A percentile compares a stretch with the other conserved stretches of the same genome.
Evolutionary conservation across 371 early-diverging fungal species (phyloP).

Genomic region (Synchytrium microbalum): DNA sequence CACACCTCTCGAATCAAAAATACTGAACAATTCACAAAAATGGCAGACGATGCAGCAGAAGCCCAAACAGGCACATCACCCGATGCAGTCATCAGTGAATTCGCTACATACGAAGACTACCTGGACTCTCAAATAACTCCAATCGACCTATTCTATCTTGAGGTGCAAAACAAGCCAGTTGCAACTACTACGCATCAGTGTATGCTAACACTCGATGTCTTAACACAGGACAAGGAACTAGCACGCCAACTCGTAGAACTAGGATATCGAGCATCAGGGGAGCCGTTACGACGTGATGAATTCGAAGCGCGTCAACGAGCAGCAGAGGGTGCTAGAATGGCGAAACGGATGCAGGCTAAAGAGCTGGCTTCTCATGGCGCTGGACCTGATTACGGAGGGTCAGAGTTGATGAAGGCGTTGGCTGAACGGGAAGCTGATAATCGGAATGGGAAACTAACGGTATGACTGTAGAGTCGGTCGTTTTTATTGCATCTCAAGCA

Average conservation of each 20-base stretch:
- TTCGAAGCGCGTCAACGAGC: conserved; percentile 46
- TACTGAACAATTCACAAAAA: conserved; percentile 2
- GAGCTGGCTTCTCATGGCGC: conserved; percentile 26
- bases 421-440: conserved; percentile 51
- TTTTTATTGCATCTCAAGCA: background rate
- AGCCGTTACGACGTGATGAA: conserved; percentile 47
- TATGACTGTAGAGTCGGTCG: conserved; percentile 11
- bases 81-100: conserved; percentile 44
- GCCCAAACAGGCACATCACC: conserved; percentile 10
- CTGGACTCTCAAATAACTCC: conserved; percentile 46
- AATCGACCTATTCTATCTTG: conserved; percentile 45
- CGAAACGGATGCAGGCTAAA: conserved; percentile 39
- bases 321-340: conserved; percentile 41
- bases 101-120: conserved; percentile 51
- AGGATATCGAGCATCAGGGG: conserved; percentile 47
- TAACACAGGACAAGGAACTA: conserved; percentile 43
- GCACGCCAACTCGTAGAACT: conserved; percentile 52
- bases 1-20: background rate
- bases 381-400: conserved; percentile 33
- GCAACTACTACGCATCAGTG: conserved; percentile 1
- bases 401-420: conserved; percentile 39
- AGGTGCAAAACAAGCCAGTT: conserved; percentile 23
- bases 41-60: conserved; percentile 31
- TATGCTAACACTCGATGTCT: background rate
- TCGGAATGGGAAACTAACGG: conserved; percentile 45